Base-by-base conservation (phyloP, 352 stramenopile genomes). In the Blastocystis sp. region DNA sequence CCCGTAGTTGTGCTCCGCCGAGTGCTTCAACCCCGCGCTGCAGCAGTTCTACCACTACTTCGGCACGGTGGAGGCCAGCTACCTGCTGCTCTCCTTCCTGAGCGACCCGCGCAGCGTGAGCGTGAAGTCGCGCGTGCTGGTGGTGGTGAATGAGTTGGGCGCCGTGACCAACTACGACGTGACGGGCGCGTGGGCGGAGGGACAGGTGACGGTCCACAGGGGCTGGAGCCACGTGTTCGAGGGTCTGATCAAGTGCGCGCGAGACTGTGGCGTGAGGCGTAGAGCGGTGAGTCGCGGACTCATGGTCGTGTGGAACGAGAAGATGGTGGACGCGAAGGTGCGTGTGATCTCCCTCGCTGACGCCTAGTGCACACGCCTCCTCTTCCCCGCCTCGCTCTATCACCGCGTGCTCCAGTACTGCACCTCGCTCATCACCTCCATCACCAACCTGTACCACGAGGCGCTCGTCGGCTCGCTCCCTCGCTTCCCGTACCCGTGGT, bases 251-350 rank as follows among this genome's bases (percentile, higher is more conserved):
- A 85, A 85, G 74, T 81, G 69, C 33, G 51, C 3, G n/a, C 29
- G n/a, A 0, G 35, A 60, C n/a, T 21, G 0, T 26, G 19, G 1
- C n/a, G 16, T 81, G 3, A 81, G n/a, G 0, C 10, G 12, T 33
- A 81, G 71, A 81, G 74, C 26, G 3, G 55, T 85, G 24, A 85
- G 74, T 50, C 59, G 74, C 59, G 60, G n/a, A 19, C 41, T 85
- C 9, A 51, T 85, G 4, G 59, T 35, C 10, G 21, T 69, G 2
- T 85, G 74, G 74, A 85, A 50, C 13, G 19, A 26, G 24, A 31
- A 29, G 10, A 21, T 85, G 33, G 35, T 78, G 13, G 41, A 61
- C 51, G 37, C 37, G 12, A 39, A 21, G 31, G 55, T 85, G n/a
- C 21, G 2, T 10, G 19, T 9, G 66, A 19, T 39, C 24, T 21